Evolutionary conservation across 441 rosid species (phyloP).

Genomic region (Jatropha podagrica): DNA sequence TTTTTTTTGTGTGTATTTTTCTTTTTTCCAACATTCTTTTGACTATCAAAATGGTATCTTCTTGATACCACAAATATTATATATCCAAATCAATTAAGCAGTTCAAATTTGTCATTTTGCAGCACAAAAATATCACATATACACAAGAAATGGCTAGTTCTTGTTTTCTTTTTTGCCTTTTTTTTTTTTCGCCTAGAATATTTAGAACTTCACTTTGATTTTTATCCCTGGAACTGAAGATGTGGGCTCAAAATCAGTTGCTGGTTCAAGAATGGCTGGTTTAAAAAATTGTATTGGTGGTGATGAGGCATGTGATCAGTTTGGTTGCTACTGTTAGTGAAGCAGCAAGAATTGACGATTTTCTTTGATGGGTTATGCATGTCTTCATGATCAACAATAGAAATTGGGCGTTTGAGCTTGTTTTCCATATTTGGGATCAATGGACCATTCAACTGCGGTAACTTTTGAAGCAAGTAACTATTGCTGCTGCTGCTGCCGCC

Average conservation of each 20-base stretch:
- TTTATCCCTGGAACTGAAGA: constrained; percentile 60
- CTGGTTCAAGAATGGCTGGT: constrained; percentile 58
- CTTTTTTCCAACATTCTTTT: constrained; percentile 29
- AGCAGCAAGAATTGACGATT: constrained; percentile 40
- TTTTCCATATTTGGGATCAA: constrained; percentile 34
- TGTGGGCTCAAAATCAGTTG: constrained; percentile 50
- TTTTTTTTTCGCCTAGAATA: neutral
- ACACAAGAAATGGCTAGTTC: constrained; percentile 26
- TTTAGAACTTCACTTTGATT: neutral
- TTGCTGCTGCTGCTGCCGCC: constrained; percentile 8
- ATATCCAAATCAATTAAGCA: constrained; percentile 13
- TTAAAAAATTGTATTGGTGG: constrained; percentile 38
- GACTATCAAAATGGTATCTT: constrained; percentile 33
- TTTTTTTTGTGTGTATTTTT: neutral
- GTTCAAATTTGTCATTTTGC: constrained; percentile 28
- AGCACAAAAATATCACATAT: constrained; percentile 16
- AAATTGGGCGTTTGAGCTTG: constrained; percentile 58
- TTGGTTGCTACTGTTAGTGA: constrained; percentile 37
- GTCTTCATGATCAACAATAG: constrained; percentile 41
- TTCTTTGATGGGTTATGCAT: constrained; percentile 47
- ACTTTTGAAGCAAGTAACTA: constrained; percentile 47
- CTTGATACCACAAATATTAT: constrained; percentile 25
- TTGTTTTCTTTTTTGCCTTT: neutral
- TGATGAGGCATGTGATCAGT: constrained; percentile 32
- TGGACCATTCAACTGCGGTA: constrained; percentile 47